phyloP scores from a whole-genome alignment of 495 filamentous ascomycete species.

The Stereocaulon alpinum region DNA sequence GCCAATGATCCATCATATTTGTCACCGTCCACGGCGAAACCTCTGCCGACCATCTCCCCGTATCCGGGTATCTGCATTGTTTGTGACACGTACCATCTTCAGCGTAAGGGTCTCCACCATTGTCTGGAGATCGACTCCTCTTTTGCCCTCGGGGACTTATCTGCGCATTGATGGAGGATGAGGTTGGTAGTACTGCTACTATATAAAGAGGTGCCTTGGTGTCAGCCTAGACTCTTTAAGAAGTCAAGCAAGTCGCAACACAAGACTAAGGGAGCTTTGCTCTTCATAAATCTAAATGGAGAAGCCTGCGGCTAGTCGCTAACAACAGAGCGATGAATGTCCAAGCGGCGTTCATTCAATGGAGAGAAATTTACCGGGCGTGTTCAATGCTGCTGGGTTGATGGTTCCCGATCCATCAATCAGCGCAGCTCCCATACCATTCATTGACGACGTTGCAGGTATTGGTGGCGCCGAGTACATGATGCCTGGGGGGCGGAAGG shows the following conservation, averaged over 20 bases:
- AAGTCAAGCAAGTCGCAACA: not conserved
- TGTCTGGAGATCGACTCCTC: slow-evolving; percentile 85
- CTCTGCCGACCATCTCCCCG: not conserved
- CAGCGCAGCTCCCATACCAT: slow-evolving; percentile 51
- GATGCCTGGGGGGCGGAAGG: slow-evolving; percentile 23
- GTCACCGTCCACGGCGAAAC: not conserved
- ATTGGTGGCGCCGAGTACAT: slow-evolving; percentile 47
- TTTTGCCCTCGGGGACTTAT: slow-evolving; percentile 69
- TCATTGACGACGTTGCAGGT: slow-evolving; percentile 41
- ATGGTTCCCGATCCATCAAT: slow-evolving; percentile 70
- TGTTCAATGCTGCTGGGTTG: slow-evolving; percentile 64
- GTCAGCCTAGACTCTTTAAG: slow-evolving; percentile 11
- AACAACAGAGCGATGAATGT: slow-evolving; percentile 8
- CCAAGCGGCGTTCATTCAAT: slow-evolving; percentile 16
- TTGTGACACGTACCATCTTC: slow-evolving; percentile 69
- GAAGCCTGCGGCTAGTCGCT: slow-evolving; percentile 14
- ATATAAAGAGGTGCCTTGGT: slow-evolving; percentile 23
- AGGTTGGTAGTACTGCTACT: slow-evolving; percentile 36
- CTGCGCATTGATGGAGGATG: slow-evolving; percentile 38
- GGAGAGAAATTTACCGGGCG: slow-evolving; percentile 40
- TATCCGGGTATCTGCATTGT: slow-evolving; percentile 16
- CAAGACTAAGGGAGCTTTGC: not conserved
- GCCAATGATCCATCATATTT: slow-evolving; percentile 6
- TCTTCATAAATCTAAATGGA: not conserved
- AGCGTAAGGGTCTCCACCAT: slow-evolving; percentile 48